Base-by-base conservation (phyloP, 257 asterid species). In the Solanum tarapatanum region DNA sequence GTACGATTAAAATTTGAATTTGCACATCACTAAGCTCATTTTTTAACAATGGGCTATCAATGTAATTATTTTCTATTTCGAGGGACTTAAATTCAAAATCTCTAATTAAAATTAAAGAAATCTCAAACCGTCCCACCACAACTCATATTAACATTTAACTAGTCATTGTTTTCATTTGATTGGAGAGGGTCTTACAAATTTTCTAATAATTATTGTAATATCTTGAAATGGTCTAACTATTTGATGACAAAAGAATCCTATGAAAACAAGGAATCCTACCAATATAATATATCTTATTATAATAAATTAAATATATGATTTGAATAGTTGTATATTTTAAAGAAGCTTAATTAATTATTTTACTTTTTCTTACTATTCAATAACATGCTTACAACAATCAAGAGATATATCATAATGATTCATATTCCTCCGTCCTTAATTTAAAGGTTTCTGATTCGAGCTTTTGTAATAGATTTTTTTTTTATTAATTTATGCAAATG, bases 11-110 rank as follows among this genome's bases (percentile, higher is more conserved):
- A 55, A 30, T 30, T 30, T 10, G 3, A 70, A 16, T 30, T 16
- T 9, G 1, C 6, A 5, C 8, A 66, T 66, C 7, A 2, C 33
- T 4, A 10, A 26, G 2, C 33, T 5, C 4, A 66, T 66, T 66
- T 2, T 14, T 66, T 1, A 26, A 66, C 0, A 66, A 66, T 26
- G 4, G 23, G n/a, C 35, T 66, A 6, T 24, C 74, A 26, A 66
- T 2, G 2, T n/a, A 28, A 2, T 11, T 24, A 14, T 30, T 68
- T 30, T 14, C 0, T 2, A 68, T 12, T 68, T 5, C 0, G 2
- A 28, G 0, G 0, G 0, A 13, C 0, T 68, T 1, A 3, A 30
- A 70, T 0, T 16, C 10, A 1, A 69, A 0, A 69, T 2, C 0
- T 30, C 11, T 1, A 0, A 30, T 30, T 14, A 30, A 30, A 5